A percentile compares a stretch with the other conserved stretches of the same genome.
These are phyloP conservation scores for Starmerella asiatica DNA, from an alignment of 805 yeast species.

Conservation along the genomic window DNA sequence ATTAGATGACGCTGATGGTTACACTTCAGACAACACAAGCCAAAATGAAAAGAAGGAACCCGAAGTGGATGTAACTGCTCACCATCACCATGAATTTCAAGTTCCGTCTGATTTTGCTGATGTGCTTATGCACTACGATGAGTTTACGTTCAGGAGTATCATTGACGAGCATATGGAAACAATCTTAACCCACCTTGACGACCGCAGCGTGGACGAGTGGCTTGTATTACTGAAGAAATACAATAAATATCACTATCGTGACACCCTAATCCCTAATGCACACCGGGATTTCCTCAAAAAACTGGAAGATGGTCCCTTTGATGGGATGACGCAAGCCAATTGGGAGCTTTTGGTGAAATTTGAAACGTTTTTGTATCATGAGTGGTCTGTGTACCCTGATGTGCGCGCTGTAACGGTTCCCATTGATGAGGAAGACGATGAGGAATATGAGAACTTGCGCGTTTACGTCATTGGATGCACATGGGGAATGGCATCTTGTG, in stretches of 20 bases:
- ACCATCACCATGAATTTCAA: not conserved
- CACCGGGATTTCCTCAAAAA: constrained; percentile 28
- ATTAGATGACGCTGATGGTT: not conserved
- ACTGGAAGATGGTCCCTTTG: constrained; percentile 16
- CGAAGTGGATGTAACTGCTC: not conserved
- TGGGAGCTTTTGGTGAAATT: constrained; percentile 21
- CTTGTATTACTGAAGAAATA: constrained; percentile 30
- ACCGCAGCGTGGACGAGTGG: constrained; percentile 29
- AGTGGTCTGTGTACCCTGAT: constrained; percentile 46
- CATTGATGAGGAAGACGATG: constrained; percentile 32
- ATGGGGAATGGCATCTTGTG: constrained; percentile 42
- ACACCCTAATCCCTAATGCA: constrained; percentile 34
- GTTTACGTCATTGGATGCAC: constrained; percentile 37
- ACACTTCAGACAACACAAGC: not conserved
- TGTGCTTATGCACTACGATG: not conserved
- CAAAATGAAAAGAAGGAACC: not conserved
- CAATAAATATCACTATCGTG: constrained; percentile 32
- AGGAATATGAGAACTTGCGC: constrained; percentile 40
- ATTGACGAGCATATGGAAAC: constrained; percentile 7
- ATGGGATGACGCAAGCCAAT: constrained; percentile 16
- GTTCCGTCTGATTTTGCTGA: not conserved
- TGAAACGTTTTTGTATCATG: constrained; percentile 32
- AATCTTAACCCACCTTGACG: constrained; percentile 16
- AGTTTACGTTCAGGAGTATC: constrained; percentile 15
- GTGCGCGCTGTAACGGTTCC: constrained; percentile 44